phyloP scores from a whole-genome alignment of 2,329 filamentous ascomycete species.

The Pseudocercospora eumusae region DNA sequence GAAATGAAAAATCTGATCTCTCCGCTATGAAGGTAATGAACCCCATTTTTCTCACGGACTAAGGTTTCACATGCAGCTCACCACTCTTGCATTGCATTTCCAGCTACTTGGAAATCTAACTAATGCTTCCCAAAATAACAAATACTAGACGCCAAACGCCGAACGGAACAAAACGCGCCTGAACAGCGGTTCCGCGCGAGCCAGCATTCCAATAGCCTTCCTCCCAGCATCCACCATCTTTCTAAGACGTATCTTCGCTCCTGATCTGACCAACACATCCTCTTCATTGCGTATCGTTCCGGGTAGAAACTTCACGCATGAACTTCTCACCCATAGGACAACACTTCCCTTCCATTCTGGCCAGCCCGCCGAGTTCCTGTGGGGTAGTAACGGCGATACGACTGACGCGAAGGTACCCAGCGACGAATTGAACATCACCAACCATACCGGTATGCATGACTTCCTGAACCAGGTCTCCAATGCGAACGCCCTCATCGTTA shows the following conservation, averaged over 20 bases:
- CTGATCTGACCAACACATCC: not conserved
- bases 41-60: too few relatives aligned
- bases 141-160: too few relatives aligned
- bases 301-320: not conserved
- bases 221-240: not conserved
- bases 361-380: not conserved
- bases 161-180: not conserved
- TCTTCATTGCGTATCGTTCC: not conserved
- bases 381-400: not conserved
- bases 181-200: not conserved
- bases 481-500: not conserved
- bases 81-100: too few relatives aligned
- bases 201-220: not conserved
- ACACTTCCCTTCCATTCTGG: not conserved
- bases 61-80: too few relatives aligned
- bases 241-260: not conserved
- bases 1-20: too few relatives aligned
- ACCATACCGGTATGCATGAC: not conserved
- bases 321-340: not conserved
- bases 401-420: not conserved
- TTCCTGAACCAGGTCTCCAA: not conserved
- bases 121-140: too few relatives aligned
- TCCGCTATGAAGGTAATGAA: too few relatives aligned
- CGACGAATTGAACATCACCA: not conserved
- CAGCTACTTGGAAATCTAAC: too few relatives aligned